Conservation (phyloP, 176 grass and related monocot species). For the Musa troglodytarum region DNA sequence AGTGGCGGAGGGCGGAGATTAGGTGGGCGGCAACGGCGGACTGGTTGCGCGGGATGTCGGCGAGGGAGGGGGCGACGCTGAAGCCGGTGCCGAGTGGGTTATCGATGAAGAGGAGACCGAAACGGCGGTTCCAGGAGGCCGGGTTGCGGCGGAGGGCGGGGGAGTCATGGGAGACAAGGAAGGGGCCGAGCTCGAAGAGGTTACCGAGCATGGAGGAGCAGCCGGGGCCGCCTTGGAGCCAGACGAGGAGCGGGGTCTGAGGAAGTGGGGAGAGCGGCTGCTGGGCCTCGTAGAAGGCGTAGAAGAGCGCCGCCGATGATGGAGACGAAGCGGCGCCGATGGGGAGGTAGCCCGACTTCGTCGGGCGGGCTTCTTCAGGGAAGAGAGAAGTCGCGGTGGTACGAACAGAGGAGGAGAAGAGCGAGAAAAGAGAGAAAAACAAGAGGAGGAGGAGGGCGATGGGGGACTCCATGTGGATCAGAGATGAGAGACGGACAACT, state of each 20-base stretch:
- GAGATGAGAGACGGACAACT: too few species aligned
- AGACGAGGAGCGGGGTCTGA: slow-evolving; percentile 46
- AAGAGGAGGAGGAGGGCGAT: neutral
- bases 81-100: slow-evolving; percentile 63
- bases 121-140: slow-evolving; percentile 51
- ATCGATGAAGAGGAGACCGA: slow-evolving; percentile 67
- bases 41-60: slow-evolving; percentile 47
- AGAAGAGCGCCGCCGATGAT: slow-evolving; percentile 40
- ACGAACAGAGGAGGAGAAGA: neutral
- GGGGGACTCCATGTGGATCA: neutral
- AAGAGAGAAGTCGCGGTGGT: slow-evolving; percentile 20
- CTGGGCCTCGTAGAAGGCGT: slow-evolving; percentile 60
- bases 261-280: slow-evolving; percentile 26
- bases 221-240: slow-evolving; percentile 58
- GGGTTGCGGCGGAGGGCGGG: slow-evolving; percentile 33
- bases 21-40: slow-evolving; percentile 37
- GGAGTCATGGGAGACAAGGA: slow-evolving; percentile 23
- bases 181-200: slow-evolving; percentile 51
- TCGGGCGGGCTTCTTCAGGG: slow-evolving; percentile 32
- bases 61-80: slow-evolving; percentile 29
- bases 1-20: slow-evolving; percentile 34
- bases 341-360: slow-evolving; percentile 47
- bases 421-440: neutral
- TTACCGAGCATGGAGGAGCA: slow-evolving; percentile 53
- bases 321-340: slow-evolving; percentile 12